phyloP scores from a whole-genome alignment of 257 asterid genomes.

The Nicotiana noctiflora region DNA sequence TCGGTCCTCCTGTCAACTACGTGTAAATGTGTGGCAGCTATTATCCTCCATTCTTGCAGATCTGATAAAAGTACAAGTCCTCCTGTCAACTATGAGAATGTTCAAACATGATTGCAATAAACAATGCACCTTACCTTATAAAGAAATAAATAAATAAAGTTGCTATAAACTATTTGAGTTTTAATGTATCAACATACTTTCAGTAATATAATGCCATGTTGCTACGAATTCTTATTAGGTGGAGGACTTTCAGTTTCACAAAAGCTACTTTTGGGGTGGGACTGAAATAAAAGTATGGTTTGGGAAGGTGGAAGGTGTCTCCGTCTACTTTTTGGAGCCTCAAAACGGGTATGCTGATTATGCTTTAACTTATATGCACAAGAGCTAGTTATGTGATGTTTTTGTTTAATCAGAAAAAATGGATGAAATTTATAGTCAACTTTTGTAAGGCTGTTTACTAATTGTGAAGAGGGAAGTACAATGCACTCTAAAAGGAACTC shows the following conservation, averaged over 20 bases:
- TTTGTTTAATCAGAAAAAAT: not conserved
- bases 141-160: not conserved
- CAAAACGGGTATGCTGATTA: conserved; percentile 65
- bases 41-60: not conserved
- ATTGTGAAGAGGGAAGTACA: not conserved
- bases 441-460: not conserved
- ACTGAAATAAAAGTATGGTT: conserved; percentile 90
- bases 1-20: not conserved
- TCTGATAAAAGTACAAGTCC: not conserved
- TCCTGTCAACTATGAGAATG: not conserved
- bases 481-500: not conserved
- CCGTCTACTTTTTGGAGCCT: conserved; percentile 97
- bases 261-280: conserved; percentile 81
- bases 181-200: not conserved
- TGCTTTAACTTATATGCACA: conserved; percentile 8
- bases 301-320: conserved; percentile 92
- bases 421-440: not conserved
- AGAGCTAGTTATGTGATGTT: conserved; percentile 3
- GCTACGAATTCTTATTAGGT: conserved; percentile 43
- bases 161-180: not conserved
- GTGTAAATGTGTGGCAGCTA: not conserved
- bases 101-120: not conserved
- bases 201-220: not conserved
- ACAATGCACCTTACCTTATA: not conserved
- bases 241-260: conserved; percentile 67